Evolutionary conservation across 352 stramenopile species (phyloP), one percentile per base, ranked within the genome.

Genomic region (Pythium volutum): DNA sequence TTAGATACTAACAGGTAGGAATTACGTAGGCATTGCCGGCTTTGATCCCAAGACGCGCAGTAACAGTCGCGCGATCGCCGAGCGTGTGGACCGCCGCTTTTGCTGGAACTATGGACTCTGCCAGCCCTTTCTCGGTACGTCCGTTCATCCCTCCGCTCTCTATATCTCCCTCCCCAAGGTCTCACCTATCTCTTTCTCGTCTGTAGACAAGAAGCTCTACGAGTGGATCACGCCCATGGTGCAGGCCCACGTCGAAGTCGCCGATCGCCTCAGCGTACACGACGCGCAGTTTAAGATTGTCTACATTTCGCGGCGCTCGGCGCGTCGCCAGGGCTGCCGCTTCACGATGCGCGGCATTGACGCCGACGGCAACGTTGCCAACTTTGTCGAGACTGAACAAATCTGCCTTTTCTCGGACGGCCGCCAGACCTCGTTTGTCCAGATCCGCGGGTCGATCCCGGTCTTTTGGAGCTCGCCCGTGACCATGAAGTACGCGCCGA

Each of bases 351-450:
- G 95, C 51, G 95, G 95, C 53, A 76, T 94, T 20, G 92, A 98
- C 79, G 83, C 78, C 38, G 74, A 88, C 29, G 93, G 92, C 46
- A 73, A 83, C 49, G 88, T 94, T 10, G 93, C 95, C 36, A 98
- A 98, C 75, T 98, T 96, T 74, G 91, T 86, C 16, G 95, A 98
- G 81, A 97, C 89, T 0, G 95, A 98, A 72, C 89, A 98, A 77
- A 78, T 98, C 54, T 73, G 91, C 53, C 64, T 81, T 16, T 75
- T 71, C 46, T 59, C 69, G 12, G 69, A 92, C 48, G 71, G 73
- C n/a, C 67, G 78, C 31, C 55, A 96, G 39, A 90, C 77, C 64
- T 95, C 84, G 56, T 93, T 95, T 67, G 83, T 97, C n/a, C 92
- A 99, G 75, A 96, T 96, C 27, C 89, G 96, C 36, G 96, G 96